Percentiles rank a stretch among this genome's conserved stretches.
phyloP scores from a whole-genome alignment of 2,329 filamentous ascomycete species.

The Lizonia empirigonia region DNA sequence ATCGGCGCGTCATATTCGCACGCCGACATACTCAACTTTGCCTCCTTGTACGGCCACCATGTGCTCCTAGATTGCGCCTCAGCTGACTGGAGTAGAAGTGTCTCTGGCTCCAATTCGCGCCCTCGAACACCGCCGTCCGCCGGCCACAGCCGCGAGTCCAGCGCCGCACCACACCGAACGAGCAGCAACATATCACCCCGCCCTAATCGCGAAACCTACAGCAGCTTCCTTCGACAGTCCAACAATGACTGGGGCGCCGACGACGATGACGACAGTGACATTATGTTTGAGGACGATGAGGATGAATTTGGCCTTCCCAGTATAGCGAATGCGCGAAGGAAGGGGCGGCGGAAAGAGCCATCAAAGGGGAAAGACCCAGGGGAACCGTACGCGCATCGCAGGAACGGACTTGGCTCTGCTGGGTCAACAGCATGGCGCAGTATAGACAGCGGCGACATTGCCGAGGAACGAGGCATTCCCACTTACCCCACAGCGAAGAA shows the following conservation, averaged over 20 bases:
- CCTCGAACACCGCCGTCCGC: constrained; percentile 75
- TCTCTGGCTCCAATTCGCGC: constrained; percentile 66
- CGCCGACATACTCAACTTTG: constrained; percentile 89
- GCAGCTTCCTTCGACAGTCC: constrained; percentile 78
- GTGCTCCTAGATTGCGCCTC: neutral
- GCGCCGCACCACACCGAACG: constrained; percentile 61
- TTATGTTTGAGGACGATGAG: constrained; percentile 84
- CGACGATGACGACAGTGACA: constrained; percentile 69
- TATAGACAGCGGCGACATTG: constrained; percentile 86
- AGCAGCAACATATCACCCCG: constrained; percentile 63
- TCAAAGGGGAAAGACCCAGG: constrained; percentile 55
- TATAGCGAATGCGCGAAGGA: constrained; percentile 86
- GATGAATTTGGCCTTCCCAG: constrained; percentile 96
- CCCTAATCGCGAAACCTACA: constrained; percentile 72
- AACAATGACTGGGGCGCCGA: constrained; percentile 82
- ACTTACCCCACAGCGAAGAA: constrained; percentile 89
- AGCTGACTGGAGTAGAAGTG: constrained; percentile 55
- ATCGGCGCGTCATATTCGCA: constrained; percentile 96
- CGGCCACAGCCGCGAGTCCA: constrained; percentile 63
- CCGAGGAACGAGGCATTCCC: constrained; percentile 81
- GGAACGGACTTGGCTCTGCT: constrained; percentile 24
- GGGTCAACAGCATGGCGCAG: constrained; percentile 60
- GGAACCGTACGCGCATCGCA: constrained; percentile 24
- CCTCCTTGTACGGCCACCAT: constrained; percentile 65
- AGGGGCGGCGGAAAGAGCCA: constrained; percentile 57